Evolutionary conservation across 73 alveolate species (phyloP).

Genomic region (Paramecium tetraurelia): DNA sequence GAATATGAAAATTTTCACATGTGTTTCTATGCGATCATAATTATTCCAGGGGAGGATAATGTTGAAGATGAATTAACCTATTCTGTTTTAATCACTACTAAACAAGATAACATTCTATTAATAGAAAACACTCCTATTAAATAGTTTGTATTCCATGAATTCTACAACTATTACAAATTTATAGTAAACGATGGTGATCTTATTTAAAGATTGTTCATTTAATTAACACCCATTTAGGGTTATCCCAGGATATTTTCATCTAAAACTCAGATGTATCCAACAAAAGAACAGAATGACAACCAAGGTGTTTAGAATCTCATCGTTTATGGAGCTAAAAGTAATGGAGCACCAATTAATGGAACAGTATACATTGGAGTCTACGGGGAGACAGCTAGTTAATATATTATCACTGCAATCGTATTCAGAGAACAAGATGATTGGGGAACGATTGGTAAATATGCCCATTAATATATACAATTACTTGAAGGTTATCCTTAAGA

Average conservation of each 20-base stretch:
- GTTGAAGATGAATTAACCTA: background rate
- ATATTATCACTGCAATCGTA: background rate
- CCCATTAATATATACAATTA: background rate
- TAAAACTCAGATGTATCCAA: background rate
- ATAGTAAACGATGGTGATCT: background rate
- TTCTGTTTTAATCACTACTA: background rate
- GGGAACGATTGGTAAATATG: background rate
- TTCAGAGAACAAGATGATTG: background rate
- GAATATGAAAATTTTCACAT: background rate
- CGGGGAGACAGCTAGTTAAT: constrained; percentile 6
- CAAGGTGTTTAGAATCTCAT: background rate
- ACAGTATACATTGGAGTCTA: background rate
- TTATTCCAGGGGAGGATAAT: background rate
- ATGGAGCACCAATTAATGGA: background rate
- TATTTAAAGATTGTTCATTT: background rate
- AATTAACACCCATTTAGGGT: background rate
- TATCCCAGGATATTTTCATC: background rate
- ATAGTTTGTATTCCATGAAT: background rate
- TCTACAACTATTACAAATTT: background rate
- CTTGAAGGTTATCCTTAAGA: background rate
- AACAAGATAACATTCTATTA: background rate
- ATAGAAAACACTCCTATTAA: background rate
- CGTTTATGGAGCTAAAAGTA: background rate
- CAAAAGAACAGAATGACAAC: background rate
- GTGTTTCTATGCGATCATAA: background rate